A percentile compares a stretch with the other conserved stretches of the same genome.
Conservation (phyloP, 2,329 filamentous ascomycete genomes). For the Fusarium torulosum region DNA sequence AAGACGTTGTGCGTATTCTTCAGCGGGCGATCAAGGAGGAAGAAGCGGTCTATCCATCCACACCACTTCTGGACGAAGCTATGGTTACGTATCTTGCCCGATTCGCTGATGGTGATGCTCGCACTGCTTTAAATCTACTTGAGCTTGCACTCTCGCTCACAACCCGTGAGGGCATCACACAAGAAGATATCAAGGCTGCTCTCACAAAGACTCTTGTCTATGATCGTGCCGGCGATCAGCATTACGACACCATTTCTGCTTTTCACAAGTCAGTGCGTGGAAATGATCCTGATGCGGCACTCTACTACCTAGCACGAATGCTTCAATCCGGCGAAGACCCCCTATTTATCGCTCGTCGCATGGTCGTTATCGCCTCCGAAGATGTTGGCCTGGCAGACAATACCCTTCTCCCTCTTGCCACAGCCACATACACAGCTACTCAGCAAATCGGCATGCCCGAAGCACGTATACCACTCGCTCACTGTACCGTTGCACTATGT, state of each 20-base stretch:
- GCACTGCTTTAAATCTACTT: slow-evolving; percentile 91
- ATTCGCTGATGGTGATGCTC: slow-evolving; percentile 92
- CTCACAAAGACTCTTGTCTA: slow-evolving; percentile 95
- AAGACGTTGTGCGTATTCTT: slow-evolving; percentile 80
- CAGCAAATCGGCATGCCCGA: slow-evolving; percentile 97
- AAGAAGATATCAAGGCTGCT: slow-evolving; percentile 81
- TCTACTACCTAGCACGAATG: slow-evolving; percentile 98
- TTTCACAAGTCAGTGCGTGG: slow-evolving; percentile 97
- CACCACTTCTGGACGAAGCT: slow-evolving; percentile 78
- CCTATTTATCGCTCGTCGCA: slow-evolving; percentile 88
- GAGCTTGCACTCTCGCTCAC: slow-evolving; percentile 85
- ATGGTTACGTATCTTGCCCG: slow-evolving; percentile 84
- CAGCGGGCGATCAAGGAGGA: slow-evolving; percentile 78
- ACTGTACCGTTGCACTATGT: slow-evolving; percentile 84
- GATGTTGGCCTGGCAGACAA: slow-evolving; percentile 94
- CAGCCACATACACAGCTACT: slow-evolving; percentile 85
- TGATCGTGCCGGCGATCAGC: slow-evolving; percentile 93
- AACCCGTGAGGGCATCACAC: slow-evolving; percentile 71
- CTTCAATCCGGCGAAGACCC: slow-evolving; percentile 94
- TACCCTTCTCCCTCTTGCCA: slow-evolving; percentile 84
- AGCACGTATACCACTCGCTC: slow-evolving; percentile 90
- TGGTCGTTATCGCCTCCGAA: slow-evolving; percentile 95
- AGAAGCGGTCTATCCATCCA: slow-evolving; percentile 56
- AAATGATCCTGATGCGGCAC: slow-evolving; percentile 83
- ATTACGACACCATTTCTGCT: slow-evolving; percentile 97